Percentiles rank a stretch among this genome's conserved stretches.
phyloP scores from a whole-genome alignment of 345 rosid species.

The Aethionema arabicum region DNA sequence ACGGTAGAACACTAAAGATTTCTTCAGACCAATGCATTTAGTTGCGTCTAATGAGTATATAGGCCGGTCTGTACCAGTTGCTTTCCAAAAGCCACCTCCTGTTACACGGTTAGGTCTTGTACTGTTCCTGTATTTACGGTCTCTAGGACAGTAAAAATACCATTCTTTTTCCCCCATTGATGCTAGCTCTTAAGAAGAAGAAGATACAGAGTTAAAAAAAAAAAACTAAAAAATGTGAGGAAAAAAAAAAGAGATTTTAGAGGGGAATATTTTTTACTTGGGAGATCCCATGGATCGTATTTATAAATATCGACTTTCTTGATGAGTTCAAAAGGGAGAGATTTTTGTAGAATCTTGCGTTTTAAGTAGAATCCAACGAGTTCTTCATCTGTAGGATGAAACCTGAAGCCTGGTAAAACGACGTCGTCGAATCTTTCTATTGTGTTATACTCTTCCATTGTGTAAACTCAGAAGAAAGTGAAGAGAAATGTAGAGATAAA shows the following conservation, averaged over 20 bases:
- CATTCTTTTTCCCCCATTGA: constrained; percentile 88
- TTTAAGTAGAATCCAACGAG: constrained; percentile 83
- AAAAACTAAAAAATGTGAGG: not conserved
- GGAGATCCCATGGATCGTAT: constrained; percentile 97
- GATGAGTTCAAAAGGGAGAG: constrained; percentile 76
- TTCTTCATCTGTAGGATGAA: constrained; percentile 97
- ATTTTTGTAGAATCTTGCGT: constrained; percentile 57
- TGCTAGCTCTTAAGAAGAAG: constrained; percentile 52
- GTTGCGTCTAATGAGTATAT: constrained; percentile 73
- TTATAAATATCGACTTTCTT: constrained; percentile 92
- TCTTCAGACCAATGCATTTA: constrained; percentile 85
- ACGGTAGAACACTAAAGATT: constrained; percentile 87
- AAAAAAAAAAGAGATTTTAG: not conserved
- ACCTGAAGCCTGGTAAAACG: constrained; percentile 87
- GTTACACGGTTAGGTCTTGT: constrained; percentile 91
- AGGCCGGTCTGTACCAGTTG: constrained; percentile 95
- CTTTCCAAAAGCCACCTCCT: constrained; percentile 96
- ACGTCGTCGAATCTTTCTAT: constrained; percentile 61
- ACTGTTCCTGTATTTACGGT: constrained; percentile 88
- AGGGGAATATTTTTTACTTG: constrained; percentile 52
- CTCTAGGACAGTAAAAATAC: constrained; percentile 92
- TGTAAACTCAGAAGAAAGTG: constrained; percentile 6
- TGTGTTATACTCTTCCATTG: constrained; percentile 46
- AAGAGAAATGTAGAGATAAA: constrained; percentile 23
- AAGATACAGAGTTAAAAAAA: constrained; percentile 5